Percentiles rank a stretch among this genome's conserved stretches.
phyloP scores from a whole-genome alignment of 108 stramenopile species.

The Skeletonema costatum region DNA sequence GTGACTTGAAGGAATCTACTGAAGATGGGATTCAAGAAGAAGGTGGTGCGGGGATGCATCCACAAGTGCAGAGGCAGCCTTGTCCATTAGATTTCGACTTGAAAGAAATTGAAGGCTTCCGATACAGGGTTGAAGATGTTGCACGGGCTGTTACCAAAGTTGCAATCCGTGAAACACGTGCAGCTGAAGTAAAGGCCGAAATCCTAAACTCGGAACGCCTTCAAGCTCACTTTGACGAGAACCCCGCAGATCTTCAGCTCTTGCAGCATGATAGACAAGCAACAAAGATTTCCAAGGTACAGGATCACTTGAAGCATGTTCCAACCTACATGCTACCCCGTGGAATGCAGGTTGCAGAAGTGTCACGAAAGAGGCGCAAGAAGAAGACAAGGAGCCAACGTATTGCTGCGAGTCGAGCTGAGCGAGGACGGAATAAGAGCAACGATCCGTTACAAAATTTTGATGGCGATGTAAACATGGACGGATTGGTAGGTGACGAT shows the following conservation, averaged over 20 bases:
- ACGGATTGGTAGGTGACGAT: slow-evolving; percentile 58
- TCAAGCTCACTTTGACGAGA: slow-evolving; percentile 93
- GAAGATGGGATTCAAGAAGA: slow-evolving; percentile 18
- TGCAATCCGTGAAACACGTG: slow-evolving; percentile 89
- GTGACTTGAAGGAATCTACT: slow-evolving; percentile 52
- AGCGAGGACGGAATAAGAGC: slow-evolving; percentile 53
- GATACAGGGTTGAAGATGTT: slow-evolving; percentile 97
- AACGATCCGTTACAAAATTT: slow-evolving; percentile 94
- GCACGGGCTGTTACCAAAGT: slow-evolving; percentile 86
- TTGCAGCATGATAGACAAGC: slow-evolving; percentile 85
- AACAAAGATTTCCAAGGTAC: slow-evolving; percentile 79
- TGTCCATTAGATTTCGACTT: slow-evolving; percentile 94
- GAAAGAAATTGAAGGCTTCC: slow-evolving; percentile 94
- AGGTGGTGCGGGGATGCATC: slow-evolving; percentile 3
- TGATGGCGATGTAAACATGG: slow-evolving; percentile 70
- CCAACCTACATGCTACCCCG: slow-evolving; percentile 94
- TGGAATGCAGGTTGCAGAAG: slow-evolving; percentile 88
- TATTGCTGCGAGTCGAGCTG: slow-evolving; percentile 1
- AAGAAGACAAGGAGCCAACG: slow-evolving; percentile 57
- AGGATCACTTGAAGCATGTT: slow-evolving; percentile 90
- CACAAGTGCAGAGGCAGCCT: slow-evolving; percentile 73
- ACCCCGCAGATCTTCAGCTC: slow-evolving; percentile 89
- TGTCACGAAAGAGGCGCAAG: slow-evolving; percentile 75
- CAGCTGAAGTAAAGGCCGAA: slow-evolving; percentile 92
- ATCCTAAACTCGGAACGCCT: slow-evolving; percentile 94